Base-by-base conservation (phyloP, 768 basidiomycete genomes). In the Leucocoprinus sp. region DNA sequence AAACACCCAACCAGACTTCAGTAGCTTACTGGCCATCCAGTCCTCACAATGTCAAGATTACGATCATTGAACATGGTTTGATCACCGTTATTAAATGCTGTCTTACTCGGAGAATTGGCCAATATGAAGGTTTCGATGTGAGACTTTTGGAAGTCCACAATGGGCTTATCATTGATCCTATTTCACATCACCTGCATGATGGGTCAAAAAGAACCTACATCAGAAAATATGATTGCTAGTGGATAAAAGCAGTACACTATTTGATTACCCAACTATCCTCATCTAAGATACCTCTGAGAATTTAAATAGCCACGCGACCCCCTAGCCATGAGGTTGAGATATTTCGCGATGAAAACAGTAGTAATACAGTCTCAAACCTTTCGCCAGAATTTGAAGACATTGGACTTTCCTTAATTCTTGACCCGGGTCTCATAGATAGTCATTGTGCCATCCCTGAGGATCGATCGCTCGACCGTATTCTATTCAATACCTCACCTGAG, bases 101-200 rank as follows among this genome's bases (percentile, higher is more conserved):
- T 84, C n/a, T 61, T 87, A 53, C 62, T 78, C 52, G 81, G 80
- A 62, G 77, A 80, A 60, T 70, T 87, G 24, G 84, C 84, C 6
- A 83, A 86, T 59, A 88, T 87, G 85, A 70, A 79, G 31, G 82
- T 8, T 65, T 88, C 50, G 84, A 86, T 64, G 88, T 87, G 85
- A 81, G 76, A n/a, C n/a, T n/a, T n/a, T n/a, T n/a, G n/a, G n/a
- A n/a, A n/a, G n/a, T n/a, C n/a, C n/a, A n/a, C n/a, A n/a, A n/a
- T n/a, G n/a, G n/a, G n/a, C n/a, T n/a, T n/a, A n/a, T n/a, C n/a
- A n/a, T n/a, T n/a, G n/a, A n/a, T n/a, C n/a, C n/a, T n/a, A n/a
- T n/a, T n/a, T n/a, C n/a, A n/a, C 9, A 4, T 18, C 15, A 15
- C 12, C 8, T 22, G 15, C 81, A 86, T 57, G 84, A 87, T 59